phyloP scores from a whole-genome alignment of 1,284 basidiomycete genomes.

The Leccinum griseonigrum region DNA sequence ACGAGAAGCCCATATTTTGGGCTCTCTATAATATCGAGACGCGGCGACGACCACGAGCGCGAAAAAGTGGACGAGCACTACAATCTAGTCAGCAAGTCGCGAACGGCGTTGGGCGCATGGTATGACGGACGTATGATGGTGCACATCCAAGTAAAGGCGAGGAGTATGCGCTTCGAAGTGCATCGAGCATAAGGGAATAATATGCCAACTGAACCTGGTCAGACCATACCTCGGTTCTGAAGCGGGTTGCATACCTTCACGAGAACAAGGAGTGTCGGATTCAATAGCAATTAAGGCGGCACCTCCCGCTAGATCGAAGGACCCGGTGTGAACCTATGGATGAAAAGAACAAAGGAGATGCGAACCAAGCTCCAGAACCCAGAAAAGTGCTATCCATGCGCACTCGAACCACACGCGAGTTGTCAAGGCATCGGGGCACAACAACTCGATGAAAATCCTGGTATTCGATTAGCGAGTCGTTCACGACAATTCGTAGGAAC shows the following conservation, averaged over 20 bases:
- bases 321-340: constrained; percentile 10
- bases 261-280: constrained; percentile 25
- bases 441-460: constrained; percentile 63
- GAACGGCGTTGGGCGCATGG: background rate
- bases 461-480: constrained; percentile 3
- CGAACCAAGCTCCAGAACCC: constrained; percentile 61
- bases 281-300: constrained; percentile 42
- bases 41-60: constrained; percentile 36
- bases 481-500: constrained; percentile 22
- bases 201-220: constrained; percentile 11
- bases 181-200: constrained; percentile 35
- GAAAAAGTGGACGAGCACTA: constrained; percentile 47
- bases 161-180: constrained; percentile 52
- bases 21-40: constrained; percentile 39
- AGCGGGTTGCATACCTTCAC: constrained; percentile 12
- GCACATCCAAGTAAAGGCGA: constrained; percentile 65
- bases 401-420: constrained; percentile 72
- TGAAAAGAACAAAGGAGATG: constrained; percentile 1
- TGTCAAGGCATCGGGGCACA: constrained; percentile 48
- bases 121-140: constrained; percentile 50
- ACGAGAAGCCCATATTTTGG: constrained; percentile 50
- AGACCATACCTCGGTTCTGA: constrained; percentile 3
- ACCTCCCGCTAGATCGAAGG: constrained; percentile 41
- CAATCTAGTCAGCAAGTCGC: constrained; percentile 5
- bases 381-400: constrained; percentile 58